Percentiles rank a stretch among this genome's conserved stretches.
Conservation (phyloP, 495 filamentous ascomycete species). For the Tuber brumale region DNA sequence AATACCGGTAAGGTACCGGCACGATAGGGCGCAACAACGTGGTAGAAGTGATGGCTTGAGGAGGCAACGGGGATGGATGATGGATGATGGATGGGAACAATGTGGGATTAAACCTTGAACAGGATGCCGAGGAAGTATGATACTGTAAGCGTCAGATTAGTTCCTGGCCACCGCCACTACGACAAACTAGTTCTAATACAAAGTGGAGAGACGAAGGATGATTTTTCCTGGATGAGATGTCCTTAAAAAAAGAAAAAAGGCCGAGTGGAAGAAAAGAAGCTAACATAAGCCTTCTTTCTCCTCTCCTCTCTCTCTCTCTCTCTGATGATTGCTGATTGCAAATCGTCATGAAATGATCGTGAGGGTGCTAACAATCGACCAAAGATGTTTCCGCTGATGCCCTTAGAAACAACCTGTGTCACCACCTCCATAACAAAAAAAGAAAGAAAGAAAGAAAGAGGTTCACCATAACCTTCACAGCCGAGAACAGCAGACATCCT, state of each 20-base stretch:
- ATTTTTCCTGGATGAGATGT: neutral
- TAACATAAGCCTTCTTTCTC: neutral
- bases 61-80: no score
- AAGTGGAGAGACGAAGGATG: neutral
- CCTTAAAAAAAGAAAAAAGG: neutral
- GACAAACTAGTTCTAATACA: neutral
- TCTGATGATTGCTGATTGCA: neutral
- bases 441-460: neutral
- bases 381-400: neutral
- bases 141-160: neutral
- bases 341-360: neutral
- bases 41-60: neutral
- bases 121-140: neutral
- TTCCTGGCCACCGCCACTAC: neutral
- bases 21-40: neutral
- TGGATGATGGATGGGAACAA: neutral
- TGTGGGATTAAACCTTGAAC: conserved; percentile 1
- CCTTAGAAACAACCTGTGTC: neutral
- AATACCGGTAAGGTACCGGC: no score
- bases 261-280: neutral
- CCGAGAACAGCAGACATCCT: neutral
- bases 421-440: neutral
- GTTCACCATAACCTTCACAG: neutral
- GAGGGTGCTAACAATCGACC: neutral
- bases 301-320: neutral